Base-by-base conservation (phyloP, 139 green algal genomes). In the Micractinium sp. region DNA sequence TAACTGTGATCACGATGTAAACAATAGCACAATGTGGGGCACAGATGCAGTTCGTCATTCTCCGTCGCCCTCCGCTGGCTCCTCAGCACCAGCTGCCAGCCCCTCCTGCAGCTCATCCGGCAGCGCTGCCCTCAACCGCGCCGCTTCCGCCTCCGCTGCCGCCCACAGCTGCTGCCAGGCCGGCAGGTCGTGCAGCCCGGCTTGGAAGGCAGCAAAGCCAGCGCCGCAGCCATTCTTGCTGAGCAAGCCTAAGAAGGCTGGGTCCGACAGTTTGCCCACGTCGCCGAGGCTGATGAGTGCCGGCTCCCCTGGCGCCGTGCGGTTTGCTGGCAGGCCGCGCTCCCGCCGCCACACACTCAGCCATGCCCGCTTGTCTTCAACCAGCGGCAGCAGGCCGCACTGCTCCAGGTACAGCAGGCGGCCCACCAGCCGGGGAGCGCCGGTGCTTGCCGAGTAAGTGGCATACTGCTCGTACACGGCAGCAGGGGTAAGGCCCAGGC, bases 351-450 rank as follows among this genome's bases (percentile, higher is more conserved):
- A 86, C 56, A 76, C 15, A n/a, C 61, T 60, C 22, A 29, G 56
- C 18, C 20, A 22, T 15, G 13, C 81, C 33, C 5, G 35, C 20
- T 77, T 86, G n/a, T 86, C 61, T 61, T 36, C 60, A 33, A 86
- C 60, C 61, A 86, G 82, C 82, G 77, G 82, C 82, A 66, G 63
- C 82, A 79, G 33, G 38, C 82, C 63, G 19, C 35, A 12, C 36
- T 87, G 82, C 61, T 87, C n/a, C 82, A 87, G 63, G 82, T 60
- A 87, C 36, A 87, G 63, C 61, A 87, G 63, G 60, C 82, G 82
- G 33, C 82, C 82, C 0, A 33, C 38, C 61, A 87, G 63, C 27
- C 38, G 60, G 1, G 66, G 3, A 1, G 63, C 5, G 0, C 31
- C 22, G 0, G 0, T 9, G 23, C 27, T 35, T 31, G 23, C 63